A percentile compares a stretch with the other conserved stretches of the same genome.
Conservation (phyloP, 768 basidiomycete genomes). For the Trametes cinnabarina region DNA sequence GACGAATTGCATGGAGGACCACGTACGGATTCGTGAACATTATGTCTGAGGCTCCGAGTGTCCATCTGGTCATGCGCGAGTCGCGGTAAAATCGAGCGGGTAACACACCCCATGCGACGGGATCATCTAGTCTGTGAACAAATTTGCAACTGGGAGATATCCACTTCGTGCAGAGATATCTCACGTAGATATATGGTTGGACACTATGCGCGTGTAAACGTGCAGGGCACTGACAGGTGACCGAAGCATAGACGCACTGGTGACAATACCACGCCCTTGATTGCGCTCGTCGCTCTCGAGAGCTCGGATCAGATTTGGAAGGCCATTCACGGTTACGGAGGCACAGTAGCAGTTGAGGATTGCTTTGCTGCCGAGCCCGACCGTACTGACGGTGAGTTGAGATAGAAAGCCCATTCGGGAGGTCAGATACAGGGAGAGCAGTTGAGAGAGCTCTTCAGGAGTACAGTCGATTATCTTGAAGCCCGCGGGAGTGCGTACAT, state of each 20-base stretch:
- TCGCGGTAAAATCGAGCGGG: constrained; percentile 61
- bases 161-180: constrained; percentile 32
- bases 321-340: constrained; percentile 65
- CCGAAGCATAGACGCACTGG: constrained; percentile 47
- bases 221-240: neutral
- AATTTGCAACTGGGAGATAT: too few species aligned
- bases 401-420: constrained; percentile 42
- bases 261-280: constrained; percentile 64
- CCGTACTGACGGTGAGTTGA: constrained; percentile 55
- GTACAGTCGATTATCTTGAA: too few species aligned
- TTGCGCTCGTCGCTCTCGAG: constrained; percentile 48
- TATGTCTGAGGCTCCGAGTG: constrained; percentile 88
- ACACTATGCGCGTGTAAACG: constrained; percentile 48
- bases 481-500: too few species aligned
- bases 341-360: constrained; percentile 69
- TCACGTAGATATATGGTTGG: constrained; percentile 93
- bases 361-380: constrained; percentile 78
- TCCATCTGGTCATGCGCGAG: constrained; percentile 75
- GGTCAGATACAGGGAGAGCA: too few species aligned
- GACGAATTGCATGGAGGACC: neutral
- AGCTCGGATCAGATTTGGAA: constrained; percentile 61
- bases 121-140: constrained; percentile 80
- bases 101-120: constrained; percentile 83
- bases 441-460: too few species aligned
- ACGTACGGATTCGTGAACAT: constrained; percentile 91